Evolutionary conservation across 177 flowering plant species (phyloP), one percentile per base, ranked within the genome.

Genomic region (Vitis hybrid): DNA sequence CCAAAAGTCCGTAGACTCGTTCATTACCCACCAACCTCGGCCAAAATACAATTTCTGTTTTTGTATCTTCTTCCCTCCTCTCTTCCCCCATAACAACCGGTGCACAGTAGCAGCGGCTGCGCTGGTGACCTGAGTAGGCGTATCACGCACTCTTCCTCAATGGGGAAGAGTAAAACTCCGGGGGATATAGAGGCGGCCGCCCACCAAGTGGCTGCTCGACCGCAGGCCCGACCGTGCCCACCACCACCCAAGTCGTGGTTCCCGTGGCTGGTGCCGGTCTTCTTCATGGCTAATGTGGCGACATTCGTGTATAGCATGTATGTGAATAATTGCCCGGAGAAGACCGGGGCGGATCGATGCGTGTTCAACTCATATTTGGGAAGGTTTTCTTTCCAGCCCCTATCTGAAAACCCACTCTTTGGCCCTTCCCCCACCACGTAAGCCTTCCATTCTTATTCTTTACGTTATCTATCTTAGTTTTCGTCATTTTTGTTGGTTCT

Each of bases 261-360:
- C 64, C 62, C 80, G 2, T 79, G 71, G 66, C 67, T 77, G 2
- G 73, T 74, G 2, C 81, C 77, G 13, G 2, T 57, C 3, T 51
- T 78, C n/a, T 73, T 76, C 51, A 8, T 56, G 0, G 65, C 51
- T 0, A 63, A 73, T 49, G 15, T 75, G 6, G 64, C 18, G 9
- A 55, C 66, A 22, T 78, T 81, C 69, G 70, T 57, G 8, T 67
- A 22, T 60, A 64, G 69, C 12, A 64, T 80, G 83, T 75, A 75
- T 14, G 61, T 67, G 2, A 80, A 80, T 51, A 21, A 80, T 53
- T 80, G 83, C 66, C 83, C 80, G 1, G 56, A 61, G 3, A 52
- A n/a, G 9, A 63, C 39, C 15, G 69, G 63, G 6, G 50, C 60
- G 7, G 57, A 64, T 51, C 8, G 39, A 9, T 76, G 78, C 33